These are phyloP conservation scores for Lactarius vividus DNA, from an alignment of 768 basidiomycete genomes.

Conservation along the genomic window DNA sequence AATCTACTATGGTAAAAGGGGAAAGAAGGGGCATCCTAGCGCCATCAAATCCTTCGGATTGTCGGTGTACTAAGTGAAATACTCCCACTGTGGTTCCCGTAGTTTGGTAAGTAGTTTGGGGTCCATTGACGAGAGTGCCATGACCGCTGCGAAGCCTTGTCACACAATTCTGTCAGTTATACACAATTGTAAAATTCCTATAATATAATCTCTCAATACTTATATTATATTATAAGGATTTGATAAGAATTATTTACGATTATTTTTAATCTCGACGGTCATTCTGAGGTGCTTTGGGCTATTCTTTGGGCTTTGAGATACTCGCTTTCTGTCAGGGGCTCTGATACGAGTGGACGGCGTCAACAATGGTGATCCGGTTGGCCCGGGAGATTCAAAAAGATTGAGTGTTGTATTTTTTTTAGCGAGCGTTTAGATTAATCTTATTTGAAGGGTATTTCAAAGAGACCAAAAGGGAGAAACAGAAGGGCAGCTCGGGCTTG, in stretches of 20 bases:
- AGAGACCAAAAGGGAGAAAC: neutral
- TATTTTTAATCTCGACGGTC: too few relatives aligned
- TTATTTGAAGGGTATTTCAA: neutral
- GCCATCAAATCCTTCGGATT: neutral
- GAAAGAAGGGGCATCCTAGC: neutral
- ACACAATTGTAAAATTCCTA: too few relatives aligned
- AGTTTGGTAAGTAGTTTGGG: neutral
- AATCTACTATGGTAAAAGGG: neutral
- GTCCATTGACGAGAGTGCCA: too few relatives aligned
- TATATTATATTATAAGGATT: too few relatives aligned
- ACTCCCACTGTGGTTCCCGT: neutral
- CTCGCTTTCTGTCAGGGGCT: neutral
- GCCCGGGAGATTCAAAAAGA: neutral
- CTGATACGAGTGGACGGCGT: neutral
- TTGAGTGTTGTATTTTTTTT: neutral
- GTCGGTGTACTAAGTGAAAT: neutral
- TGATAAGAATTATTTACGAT: too few relatives aligned
- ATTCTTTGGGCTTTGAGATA: neutral
- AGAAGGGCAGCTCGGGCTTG: neutral
- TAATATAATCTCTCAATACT: too few relatives aligned
- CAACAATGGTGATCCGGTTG: conserved; percentile 1
- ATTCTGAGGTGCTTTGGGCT: conserved; percentile 4
- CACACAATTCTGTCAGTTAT: too few relatives aligned
- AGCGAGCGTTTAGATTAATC: neutral
- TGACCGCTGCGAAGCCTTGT: neutral